Evolutionary conservation across 2,329 filamentous ascomycete genomes (phyloP), one percentile per base, ranked within the genome.

Genomic region (Alternaria dauci): DNA sequence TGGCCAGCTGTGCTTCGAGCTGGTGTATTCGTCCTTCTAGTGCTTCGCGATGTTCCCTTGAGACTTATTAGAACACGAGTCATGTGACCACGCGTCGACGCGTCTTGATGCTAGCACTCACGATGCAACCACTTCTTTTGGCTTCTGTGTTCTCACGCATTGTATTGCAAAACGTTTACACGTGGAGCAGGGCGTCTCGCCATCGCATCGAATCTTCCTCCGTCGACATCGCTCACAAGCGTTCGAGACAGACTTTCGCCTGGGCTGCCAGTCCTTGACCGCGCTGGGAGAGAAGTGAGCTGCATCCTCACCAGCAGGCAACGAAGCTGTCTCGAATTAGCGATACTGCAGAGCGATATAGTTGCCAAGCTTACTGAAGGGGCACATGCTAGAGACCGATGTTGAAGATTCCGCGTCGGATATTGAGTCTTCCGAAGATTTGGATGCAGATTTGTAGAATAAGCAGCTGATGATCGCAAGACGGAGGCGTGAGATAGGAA

Each of bases 21-120:
- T 77, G 75, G 48, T 77, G 75, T 69, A 78, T 78, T 67, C 76
- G 73, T 60, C 69, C 71, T 57, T 77, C 76, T 34, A 78, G 61
- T 23, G 74, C 75, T 47, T 72, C 71, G 64, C 75, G 72, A 43
- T 77, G 75, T 70, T 77, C 76, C 42, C 76, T 77, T 67, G 18
- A 25, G 20, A 32, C 58, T 62, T 11, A 70, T 66, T 70, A 52
- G 65, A 57, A 56, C 34, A 48, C 26, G 39, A 20, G 46, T 70
- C 71, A 74, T 64, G 68, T 74, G 70, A 70, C 52, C 28, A 8
- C 60, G 67, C 64, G 62, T 53, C 14, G 43, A 41, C 57, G 59
- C 61, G 54, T 44, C 32, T 30, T 5, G 11, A 11, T 28, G 39
- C 12, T 9, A 23, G 41, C 20, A 77, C 76, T 71, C 44, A 78